phyloP scores from a whole-genome alignment of 805 yeast species.

The Priceomyces melissophilus region DNA sequence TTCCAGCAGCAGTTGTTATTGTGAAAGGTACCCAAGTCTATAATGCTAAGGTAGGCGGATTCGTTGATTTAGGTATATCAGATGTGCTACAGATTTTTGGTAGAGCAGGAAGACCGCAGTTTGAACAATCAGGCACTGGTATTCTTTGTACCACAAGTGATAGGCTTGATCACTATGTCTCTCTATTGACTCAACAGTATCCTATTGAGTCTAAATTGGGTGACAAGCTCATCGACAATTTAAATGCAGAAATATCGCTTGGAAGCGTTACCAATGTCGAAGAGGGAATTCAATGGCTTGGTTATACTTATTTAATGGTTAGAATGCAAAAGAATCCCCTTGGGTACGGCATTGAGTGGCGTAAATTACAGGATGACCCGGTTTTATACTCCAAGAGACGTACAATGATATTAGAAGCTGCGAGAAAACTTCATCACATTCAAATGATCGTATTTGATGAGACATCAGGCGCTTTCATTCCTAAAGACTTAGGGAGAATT shows the following conservation, averaged over 20 bases:
- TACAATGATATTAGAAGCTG: slow-evolving; percentile 74
- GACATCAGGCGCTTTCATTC: slow-evolving; percentile 66
- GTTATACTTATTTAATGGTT: slow-evolving; percentile 91
- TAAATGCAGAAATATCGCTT: slow-evolving; percentile 93
- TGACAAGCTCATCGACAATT: slow-evolving; percentile 79
- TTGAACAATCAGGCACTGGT: slow-evolving; percentile 89
- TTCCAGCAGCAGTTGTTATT: slow-evolving; percentile 97
- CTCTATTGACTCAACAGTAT: slow-evolving; percentile 87
- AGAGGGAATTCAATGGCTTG: slow-evolving; percentile 97
- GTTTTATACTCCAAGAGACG: slow-evolving; percentile 69
- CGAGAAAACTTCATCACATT: slow-evolving; percentile 73
- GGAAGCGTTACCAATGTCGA: slow-evolving; percentile 94
- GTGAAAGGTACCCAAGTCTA: slow-evolving; percentile 96
- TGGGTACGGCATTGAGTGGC: slow-evolving; percentile 88
- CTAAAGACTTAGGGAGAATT: slow-evolving; percentile 90
- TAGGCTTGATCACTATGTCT: slow-evolving; percentile 80
- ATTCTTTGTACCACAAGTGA: slow-evolving; percentile 82
- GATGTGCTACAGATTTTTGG: slow-evolving; percentile 98
- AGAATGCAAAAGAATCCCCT: slow-evolving; percentile 94
- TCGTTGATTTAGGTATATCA: slow-evolving; percentile 86
- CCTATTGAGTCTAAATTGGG: slow-evolving; percentile 88
- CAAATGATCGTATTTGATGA: slow-evolving; percentile 96
- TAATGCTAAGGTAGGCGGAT: slow-evolving; percentile 93
- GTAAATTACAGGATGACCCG: slow-evolving; percentile 80
- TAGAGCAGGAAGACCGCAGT: slow-evolving; percentile 99